Evolutionary conservation across 2,329 filamentous ascomycete species (phyloP), one percentile per base, ranked within the genome.

Genomic region (Botryosphaeria agaves): DNA sequence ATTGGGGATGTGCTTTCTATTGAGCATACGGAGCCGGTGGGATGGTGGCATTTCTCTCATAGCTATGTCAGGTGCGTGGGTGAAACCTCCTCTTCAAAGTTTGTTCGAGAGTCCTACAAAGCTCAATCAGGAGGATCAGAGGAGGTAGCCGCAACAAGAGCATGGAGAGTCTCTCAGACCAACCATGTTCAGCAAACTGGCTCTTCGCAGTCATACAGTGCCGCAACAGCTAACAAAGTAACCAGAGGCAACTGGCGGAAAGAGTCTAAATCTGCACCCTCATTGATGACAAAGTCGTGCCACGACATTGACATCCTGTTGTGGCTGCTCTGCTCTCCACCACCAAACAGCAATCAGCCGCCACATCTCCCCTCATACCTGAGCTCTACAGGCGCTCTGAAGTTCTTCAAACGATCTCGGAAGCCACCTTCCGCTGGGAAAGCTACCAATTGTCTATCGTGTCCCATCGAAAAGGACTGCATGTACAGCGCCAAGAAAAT

Each of bases 41-140:
- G 89, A 1, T 92, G 79, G 75, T 95, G 84, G 82, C 89, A 95
- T 51, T 95, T 91, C 49, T 66, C 78, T 0, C 85, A 93, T 51
- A 83, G 76, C 25, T 93, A 87, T 43, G 87, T 95, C 20, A 70
- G 72, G 62, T 66, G 51, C 31, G 48, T 39, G 18, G 11, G n/a
- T n/a, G n/a, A n/a, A n/a, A n/a, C n/a, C n/a, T n/a, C n/a, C n/a
- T n/a, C n/a, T n/a, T n/a, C n/a, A n/a, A n/a, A n/a, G n/a, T 17
- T 27, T 11, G 14, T 2, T 12, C 3, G 9, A 3, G 4, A 23
- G 12, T 9, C 3, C 9, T 3, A 11, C 21, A 23, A 4, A 7
- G 21, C 9, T 4, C 7, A 11, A 4, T 9, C 21, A 11, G 30
- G 18, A 17, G 7, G 18, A 20, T 29, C 16, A n/a, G n/a, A n/a